These are phyloP conservation scores for Camelina sativa DNA, from an alignment of 345 rosid species.

Conservation along the genomic window DNA sequence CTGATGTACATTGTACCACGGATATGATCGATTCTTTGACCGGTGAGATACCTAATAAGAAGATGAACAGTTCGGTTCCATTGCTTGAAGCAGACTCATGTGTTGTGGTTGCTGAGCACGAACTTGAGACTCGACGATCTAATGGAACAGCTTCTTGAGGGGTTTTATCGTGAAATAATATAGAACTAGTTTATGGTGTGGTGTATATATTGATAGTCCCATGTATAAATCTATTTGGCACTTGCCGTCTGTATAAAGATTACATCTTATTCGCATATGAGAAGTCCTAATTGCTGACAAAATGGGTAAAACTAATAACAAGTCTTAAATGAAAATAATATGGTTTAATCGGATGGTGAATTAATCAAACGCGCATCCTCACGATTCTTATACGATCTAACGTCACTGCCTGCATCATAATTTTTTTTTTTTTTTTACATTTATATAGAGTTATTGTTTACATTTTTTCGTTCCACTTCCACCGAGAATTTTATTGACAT, in stretches of 20 bases:
- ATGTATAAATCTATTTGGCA: slow-evolving; percentile 9
- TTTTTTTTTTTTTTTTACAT: no score
- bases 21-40: slow-evolving; percentile 63
- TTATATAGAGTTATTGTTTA: no score
- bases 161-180: background rate
- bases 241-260: background rate
- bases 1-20: slow-evolving; percentile 87
- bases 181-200: background rate
- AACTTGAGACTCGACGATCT: slow-evolving; percentile 65
- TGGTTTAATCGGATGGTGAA: background rate
- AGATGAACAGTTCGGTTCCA: slow-evolving; percentile 51
- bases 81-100: slow-evolving; percentile 91
- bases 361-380: no score
- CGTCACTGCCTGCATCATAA: no score
- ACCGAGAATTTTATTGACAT: no score
- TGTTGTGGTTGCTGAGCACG: slow-evolving; percentile 88
- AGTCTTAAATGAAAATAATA: background rate
- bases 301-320: background rate
- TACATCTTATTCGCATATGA: background rate
- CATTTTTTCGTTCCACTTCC: no score
- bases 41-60: slow-evolving; percentile 48
- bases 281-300: background rate
- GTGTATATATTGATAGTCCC: slow-evolving; percentile 23
- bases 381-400: no score
- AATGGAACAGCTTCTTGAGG: slow-evolving; percentile 71